Base-by-base conservation (phyloP, 2,329 filamentous ascomycete genomes). In the Cladorrhinum sp. region DNA sequence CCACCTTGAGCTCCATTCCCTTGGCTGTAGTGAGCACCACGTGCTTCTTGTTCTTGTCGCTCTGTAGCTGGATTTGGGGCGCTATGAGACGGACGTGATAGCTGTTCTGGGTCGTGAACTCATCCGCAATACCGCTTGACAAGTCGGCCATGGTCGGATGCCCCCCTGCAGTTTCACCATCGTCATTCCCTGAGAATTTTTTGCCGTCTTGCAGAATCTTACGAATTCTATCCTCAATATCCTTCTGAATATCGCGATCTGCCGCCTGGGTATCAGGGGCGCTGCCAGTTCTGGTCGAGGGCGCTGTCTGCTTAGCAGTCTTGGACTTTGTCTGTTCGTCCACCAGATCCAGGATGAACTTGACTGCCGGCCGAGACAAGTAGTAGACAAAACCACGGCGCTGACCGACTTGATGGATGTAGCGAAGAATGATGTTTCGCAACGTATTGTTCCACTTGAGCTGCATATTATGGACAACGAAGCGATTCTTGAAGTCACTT, bases 381-480 rank as follows among this genome's bases (percentile, higher is more conserved):
- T 99, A 99, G 77, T 99, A 99, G 28, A 99, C 88, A 71, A 99
- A 98, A 57, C 95, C 96, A 67, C 95, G 87, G 56, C 95, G 86
- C 75, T 99, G 96, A 72, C 93, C 92, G 70, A 96, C 95, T 78
- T 99, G 95, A 72, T 99, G 95, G 65, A 95, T 96, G 73, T 99
- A 99, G 23, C 95, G 91, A 46, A 99, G 83, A 55, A 99, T 95
- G 69, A 97, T 97, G 71, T 99, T 98, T 62, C 95, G 87, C 39
- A 99, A 77, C 10, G 93, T 86, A 69, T 99, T 99, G 77, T 96
- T 98, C 95, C 95, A 99, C 75, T 99, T 99, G 60, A 99, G 79
- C 71, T 99, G 95, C 72, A 96, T 85, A 69, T 99, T 99, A 79
- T 99, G 95, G 57, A 99, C 90, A 68, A 98, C 94, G 78, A 99